Percentiles rank a stretch among this genome's conserved stretches.
Conservation (phyloP, 495 filamentous ascomycete species). For the Tetracladium setigerum region DNA sequence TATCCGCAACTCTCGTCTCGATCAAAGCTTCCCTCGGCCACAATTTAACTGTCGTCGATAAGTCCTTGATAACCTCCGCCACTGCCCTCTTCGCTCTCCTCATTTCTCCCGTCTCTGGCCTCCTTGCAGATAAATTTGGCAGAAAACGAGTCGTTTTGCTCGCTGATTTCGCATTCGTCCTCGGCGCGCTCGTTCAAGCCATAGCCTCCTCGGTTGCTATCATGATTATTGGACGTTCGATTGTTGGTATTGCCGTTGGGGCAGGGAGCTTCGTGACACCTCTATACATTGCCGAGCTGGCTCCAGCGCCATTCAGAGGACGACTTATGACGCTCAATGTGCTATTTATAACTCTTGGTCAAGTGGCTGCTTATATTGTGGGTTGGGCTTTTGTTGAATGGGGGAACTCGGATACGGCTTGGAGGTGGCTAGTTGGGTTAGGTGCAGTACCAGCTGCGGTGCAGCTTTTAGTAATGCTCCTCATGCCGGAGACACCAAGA, state of each 20-base stretch:
- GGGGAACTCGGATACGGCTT: conserved; percentile 46
- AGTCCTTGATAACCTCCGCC: conserved; percentile 74
- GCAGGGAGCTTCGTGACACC: conserved; percentile 77
- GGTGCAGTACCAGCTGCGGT: conserved; percentile 69
- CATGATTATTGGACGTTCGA: conserved; percentile 73
- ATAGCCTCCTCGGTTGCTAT: conserved; percentile 47
- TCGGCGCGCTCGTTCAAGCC: conserved; percentile 69
- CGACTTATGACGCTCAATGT: conserved; percentile 68
- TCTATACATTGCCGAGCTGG: conserved; percentile 79
- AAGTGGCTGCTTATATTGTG: conserved; percentile 77
- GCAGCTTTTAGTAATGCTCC: conserved; percentile 55
- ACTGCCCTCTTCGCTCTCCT: conserved; percentile 76
- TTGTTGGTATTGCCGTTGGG: conserved; percentile 79
- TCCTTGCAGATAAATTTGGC: conserved; percentile 67
- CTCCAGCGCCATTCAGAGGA: conserved; percentile 67
- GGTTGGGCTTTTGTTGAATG: conserved; percentile 58
- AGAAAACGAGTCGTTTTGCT: conserved; percentile 69
- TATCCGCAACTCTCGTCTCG: conserved; percentile 79
- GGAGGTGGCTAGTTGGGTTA: conserved; percentile 87
- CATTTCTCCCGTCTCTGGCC: conserved; percentile 65
- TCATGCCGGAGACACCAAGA: conserved; percentile 79
- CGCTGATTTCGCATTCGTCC: conserved; percentile 69
- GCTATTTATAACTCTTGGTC: conserved; percentile 77
- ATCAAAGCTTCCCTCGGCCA: conserved; percentile 69
- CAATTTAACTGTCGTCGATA: conserved; percentile 65